phyloP scores from a whole-genome alignment of 2,329 filamentous ascomycete genomes.

The Mollisia scopiformis region DNA sequence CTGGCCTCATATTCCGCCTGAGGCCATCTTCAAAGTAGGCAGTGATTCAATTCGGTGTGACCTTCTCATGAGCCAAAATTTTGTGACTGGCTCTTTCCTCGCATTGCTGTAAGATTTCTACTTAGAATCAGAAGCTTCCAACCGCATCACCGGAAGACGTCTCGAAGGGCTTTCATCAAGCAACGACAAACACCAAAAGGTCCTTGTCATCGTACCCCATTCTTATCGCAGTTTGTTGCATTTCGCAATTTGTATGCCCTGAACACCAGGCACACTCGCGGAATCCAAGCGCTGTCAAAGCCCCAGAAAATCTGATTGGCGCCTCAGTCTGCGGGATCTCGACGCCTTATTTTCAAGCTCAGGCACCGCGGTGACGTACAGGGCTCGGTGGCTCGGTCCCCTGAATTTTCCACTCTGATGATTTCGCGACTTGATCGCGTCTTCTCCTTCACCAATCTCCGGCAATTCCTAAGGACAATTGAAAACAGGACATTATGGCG shows the following conservation, averaged over 20 bases:
- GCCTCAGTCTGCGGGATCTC: not conserved
- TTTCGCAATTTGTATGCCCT: constrained; percentile 14
- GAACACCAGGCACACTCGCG: constrained; percentile 12
- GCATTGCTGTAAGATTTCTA: too few species aligned
- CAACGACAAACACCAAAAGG: not conserved
- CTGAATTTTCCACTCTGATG: constrained; percentile 6
- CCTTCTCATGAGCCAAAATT: not conserved
- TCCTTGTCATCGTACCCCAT: not conserved
- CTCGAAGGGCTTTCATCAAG: not conserved
- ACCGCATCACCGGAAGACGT: too few species aligned
- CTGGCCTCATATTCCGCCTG: not conserved
- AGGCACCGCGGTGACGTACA: not conserved
- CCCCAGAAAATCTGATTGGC: not conserved
- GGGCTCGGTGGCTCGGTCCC: not conserved
- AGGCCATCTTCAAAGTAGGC: not conserved
- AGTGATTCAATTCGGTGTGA: not conserved
- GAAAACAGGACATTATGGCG: constrained; percentile 23
- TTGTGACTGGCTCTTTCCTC: too few species aligned
- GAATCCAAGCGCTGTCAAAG: constrained; percentile 6
- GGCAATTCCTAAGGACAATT: not conserved
- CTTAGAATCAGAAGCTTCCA: too few species aligned
- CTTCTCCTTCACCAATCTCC: not conserved
- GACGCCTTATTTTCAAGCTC: not conserved
- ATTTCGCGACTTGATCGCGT: not conserved
- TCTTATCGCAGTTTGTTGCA: constrained; percentile 13